Evolutionary conservation across 1,284 basidiomycete genomes (phyloP), one percentile per base, ranked within the genome.

Genomic region (Cryptococcus jaspeensis): DNA sequence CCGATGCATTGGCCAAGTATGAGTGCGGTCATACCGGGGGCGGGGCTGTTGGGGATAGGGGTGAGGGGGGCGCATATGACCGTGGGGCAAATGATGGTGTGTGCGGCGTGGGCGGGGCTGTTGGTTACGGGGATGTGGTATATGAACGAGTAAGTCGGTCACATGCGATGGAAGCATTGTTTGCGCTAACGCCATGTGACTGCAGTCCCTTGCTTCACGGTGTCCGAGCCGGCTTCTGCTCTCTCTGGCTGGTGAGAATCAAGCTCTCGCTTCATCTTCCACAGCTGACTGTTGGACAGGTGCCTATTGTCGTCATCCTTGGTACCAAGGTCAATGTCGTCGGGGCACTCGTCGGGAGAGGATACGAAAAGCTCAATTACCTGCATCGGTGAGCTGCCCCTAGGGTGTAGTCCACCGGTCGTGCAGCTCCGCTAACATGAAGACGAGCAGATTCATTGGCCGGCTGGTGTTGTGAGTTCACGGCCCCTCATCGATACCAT

Each of bases 311-410:
- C 3, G 51, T 56, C 32, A 32, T 40, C n/a, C 44, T 56, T 28
- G 55, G 44, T 9, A 47, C 37, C 4, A 56, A 56, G 50, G 55
- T 56, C 12, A 56, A 56, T 22, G 38, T 28, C 37, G 41, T 56
- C 15, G 55, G 55, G n/a, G 39, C 48, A 36, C 23, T 56, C 6
- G 45, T 56, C 20, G 55, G 55, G 7, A 47, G 44, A 22, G 55
- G 55, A 2, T 56, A 56, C 28, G 55, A 56, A 15, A 56, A 56
- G 41, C 25, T 56, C 22, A 56, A 56, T 35, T 52, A 41, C 28
- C 20, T 56, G 39, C 55, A 56, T 48, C 43, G 55, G 54, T 51
- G 12, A 46, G n/a, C 42, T 51, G 6, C 8, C 22, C 11, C 47
- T 5, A 20, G 13, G 23, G 7, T 7, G 15, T 18, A 22, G 3